Evolutionary conservation across 495 filamentous ascomycete genomes (phyloP).

Genomic region (Cudoniella acicularis): DNA sequence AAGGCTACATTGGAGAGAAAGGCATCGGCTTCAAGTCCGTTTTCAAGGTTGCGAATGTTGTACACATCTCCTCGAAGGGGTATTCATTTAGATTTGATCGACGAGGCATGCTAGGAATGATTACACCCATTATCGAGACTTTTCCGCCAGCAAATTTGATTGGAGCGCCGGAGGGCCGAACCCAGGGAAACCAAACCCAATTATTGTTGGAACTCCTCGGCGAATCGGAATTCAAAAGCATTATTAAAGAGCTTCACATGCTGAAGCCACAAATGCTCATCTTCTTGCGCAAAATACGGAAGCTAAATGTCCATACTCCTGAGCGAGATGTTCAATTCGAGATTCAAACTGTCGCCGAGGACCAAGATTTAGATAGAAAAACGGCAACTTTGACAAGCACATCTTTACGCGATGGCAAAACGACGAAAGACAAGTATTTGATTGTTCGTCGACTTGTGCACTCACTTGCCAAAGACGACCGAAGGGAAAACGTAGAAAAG

Average conservation of each 20-base stretch:
- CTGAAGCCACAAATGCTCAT: neutral
- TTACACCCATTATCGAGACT: slow-evolving; percentile 2
- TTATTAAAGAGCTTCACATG: neutral
- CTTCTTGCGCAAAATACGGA: slow-evolving; percentile 1
- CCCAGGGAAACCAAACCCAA: neutral
- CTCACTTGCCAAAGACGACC: slow-evolving; percentile 2
- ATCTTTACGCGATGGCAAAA: neutral
- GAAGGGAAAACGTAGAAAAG: slow-evolving; percentile 5
- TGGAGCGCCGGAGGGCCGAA: neutral
- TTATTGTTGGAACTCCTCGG: neutral
- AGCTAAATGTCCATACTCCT: neutral
- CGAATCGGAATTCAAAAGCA: neutral
- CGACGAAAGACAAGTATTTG: neutral
- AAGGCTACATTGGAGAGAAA: slow-evolving; percentile 42
- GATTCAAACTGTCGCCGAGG: slow-evolving; percentile 4
- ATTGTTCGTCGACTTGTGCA: slow-evolving; percentile 3
- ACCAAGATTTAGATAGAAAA: slow-evolving; percentile 5
- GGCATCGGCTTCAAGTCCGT: slow-evolving; percentile 49
- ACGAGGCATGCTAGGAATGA: slow-evolving; percentile 7
- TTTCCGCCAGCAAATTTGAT: slow-evolving; percentile 4
- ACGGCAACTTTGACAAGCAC: slow-evolving; percentile 7
- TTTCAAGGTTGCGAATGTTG: slow-evolving; percentile 39
- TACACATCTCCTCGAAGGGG: slow-evolving; percentile 34
- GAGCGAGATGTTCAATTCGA: neutral
- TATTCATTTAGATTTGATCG: slow-evolving; percentile 33